Conservation (phyloP, 192 early-diverging fungal species). For the Coemansia sp. region DNA sequence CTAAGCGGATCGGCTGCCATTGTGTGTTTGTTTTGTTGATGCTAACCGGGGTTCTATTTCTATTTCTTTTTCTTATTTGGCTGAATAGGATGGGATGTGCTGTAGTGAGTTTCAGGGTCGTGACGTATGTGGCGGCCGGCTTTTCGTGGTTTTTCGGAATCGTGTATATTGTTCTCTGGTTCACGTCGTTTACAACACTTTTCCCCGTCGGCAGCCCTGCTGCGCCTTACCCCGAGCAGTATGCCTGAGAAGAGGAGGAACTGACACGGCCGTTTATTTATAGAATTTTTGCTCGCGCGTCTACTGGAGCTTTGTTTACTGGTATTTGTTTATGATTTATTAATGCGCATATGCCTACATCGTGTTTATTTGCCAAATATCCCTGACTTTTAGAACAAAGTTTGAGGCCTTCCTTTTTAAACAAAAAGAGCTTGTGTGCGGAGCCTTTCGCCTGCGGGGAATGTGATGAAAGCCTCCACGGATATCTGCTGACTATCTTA, state of each 20-base stretch:
- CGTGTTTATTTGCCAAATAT: neutral
- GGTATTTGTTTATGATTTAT: neutral
- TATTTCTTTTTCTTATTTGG: neutral
- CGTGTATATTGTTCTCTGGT: conserved; percentile 50
- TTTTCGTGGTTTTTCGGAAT: conserved; percentile 49
- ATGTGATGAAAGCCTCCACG: neutral
- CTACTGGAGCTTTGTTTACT: neutral
- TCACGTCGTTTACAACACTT: conserved; percentile 43
- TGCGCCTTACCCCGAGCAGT: conserved; percentile 4
- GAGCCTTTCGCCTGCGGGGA: neutral
- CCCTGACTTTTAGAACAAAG: neutral
- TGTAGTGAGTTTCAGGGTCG: conserved; percentile 31
- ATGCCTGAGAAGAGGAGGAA: neutral
- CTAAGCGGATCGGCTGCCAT: neutral
- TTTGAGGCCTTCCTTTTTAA: neutral
- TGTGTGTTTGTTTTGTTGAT: neutral
- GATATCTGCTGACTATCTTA: neutral
- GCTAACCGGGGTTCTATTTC: neutral
- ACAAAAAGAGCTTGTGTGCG: neutral
- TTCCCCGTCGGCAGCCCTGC: conserved; percentile 31
- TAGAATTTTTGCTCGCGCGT: neutral
- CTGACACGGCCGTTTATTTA: neutral
- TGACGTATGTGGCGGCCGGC: conserved; percentile 43
- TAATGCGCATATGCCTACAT: conserved; percentile 8
- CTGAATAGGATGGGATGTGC: conserved; percentile 44